These are phyloP conservation scores for Leucaena leucocephala DNA, from an alignment of 306 rosid genomes.

Conservation along the genomic window DNA sequence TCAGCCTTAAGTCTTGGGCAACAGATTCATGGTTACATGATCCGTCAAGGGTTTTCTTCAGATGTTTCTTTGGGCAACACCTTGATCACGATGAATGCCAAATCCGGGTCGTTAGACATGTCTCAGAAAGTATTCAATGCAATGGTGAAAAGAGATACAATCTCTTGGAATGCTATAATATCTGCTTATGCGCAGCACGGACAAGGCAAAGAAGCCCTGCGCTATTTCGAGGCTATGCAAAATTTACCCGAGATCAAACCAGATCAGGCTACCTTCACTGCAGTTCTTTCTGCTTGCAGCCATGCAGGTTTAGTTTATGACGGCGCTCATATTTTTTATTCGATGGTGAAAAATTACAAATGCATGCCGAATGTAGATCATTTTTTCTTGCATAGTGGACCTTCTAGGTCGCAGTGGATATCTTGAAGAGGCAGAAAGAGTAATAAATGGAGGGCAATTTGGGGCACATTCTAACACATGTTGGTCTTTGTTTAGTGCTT, in stretches of 20 bases:
- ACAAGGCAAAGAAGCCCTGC: constrained; percentile 67
- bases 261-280: constrained; percentile 73
- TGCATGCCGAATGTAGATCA: constrained; percentile 64
- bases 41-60: constrained; percentile 48
- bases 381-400: constrained; percentile 79
- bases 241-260: constrained; percentile 52
- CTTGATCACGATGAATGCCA: constrained; percentile 70
- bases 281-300: constrained; percentile 82
- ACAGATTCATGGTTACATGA: constrained; percentile 68
- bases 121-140: constrained; percentile 62
- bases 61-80: constrained; percentile 61
- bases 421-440: constrained; percentile 72
- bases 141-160: constrained; percentile 63
- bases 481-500: constrained; percentile 87
- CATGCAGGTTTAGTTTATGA: constrained; percentile 73
- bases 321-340: constrained; percentile 57
- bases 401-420: constrained; percentile 74
- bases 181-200: constrained; percentile 84
- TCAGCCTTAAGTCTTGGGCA: constrained; percentile 66
- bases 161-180: constrained; percentile 81
- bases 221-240: constrained; percentile 64
- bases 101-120: constrained; percentile 66
- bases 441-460: constrained; percentile 51
- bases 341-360: constrained; percentile 56
- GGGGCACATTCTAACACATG: constrained; percentile 64